phyloP scores from a whole-genome alignment of 2,329 filamentous ascomycete genomes.

The Onygenales sp. region DNA sequence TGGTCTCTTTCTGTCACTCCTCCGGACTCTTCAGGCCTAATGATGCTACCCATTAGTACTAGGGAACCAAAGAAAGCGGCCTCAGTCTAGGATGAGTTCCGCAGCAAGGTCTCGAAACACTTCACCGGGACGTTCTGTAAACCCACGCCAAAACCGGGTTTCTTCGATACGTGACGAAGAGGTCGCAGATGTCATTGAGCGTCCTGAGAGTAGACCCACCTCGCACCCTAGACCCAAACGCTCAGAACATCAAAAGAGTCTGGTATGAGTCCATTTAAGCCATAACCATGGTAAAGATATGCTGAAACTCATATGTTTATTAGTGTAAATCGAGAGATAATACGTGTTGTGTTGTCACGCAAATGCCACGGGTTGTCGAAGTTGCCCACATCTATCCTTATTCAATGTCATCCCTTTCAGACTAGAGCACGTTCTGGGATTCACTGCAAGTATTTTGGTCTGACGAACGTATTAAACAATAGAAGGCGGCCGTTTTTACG shows the following conservation, averaged over 20 bases:
- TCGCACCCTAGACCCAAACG: not conserved
- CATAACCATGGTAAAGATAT: not conserved
- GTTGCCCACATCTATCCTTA: not conserved
- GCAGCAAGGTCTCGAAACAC: no score
- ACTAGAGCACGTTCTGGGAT: not conserved
- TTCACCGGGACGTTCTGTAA: no score
- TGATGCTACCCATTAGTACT: no score
- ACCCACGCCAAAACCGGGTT: no score
- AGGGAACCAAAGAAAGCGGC: no score
- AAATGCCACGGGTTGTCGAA: not conserved
- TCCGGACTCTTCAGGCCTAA: no score
- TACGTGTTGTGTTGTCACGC: not conserved
- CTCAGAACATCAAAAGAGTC: not conserved
- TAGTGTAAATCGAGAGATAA: not conserved
- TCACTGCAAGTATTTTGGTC: not conserved
- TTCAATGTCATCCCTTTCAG: not conserved
- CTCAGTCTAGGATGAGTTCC: no score
- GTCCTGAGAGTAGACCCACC: not conserved
- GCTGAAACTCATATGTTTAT: not conserved
- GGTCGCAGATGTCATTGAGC: not conserved
- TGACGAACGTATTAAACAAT: not conserved
- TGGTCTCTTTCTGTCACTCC: not conserved
- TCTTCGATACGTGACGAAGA: not conserved
- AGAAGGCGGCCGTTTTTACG: not conserved
- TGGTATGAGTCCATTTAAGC: not conserved